Conservation (phyloP, 768 basidiomycete genomes). For the Podaxis rugospora region DNA sequence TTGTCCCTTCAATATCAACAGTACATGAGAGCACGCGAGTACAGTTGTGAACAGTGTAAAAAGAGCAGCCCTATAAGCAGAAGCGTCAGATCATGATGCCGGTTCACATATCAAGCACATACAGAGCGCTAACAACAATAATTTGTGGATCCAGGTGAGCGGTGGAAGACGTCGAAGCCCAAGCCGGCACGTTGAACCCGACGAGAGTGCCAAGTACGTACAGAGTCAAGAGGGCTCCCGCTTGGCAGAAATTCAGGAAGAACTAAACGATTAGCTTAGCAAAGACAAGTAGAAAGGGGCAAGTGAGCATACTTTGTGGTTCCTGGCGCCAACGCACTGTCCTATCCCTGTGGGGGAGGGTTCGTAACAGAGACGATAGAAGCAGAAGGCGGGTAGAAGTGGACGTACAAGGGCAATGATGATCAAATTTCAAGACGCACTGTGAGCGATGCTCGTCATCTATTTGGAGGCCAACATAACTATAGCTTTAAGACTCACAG, state of each 20-base stretch:
- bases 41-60: conserved; percentile 67
- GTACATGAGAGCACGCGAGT: conserved; percentile 55
- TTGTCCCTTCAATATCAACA: conserved; percentile 56
- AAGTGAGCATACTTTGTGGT: conserved; percentile 62
- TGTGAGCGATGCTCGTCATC: conserved; percentile 21
- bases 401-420: conserved; percentile 82
- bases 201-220: conserved; percentile 61
- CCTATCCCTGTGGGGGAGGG: conserved; percentile 68
- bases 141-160: conserved; percentile 57
- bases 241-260: conserved; percentile 78
- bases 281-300: neutral
- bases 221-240: conserved; percentile 51
- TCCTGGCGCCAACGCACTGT: conserved; percentile 89
- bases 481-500: conserved; percentile 40
- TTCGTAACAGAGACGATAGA: neutral
- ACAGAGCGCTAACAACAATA: conserved; percentile 74
- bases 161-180: neutral
- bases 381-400: neutral
- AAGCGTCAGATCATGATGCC: neutral
- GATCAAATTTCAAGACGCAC: conserved; percentile 83
- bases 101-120: conserved; percentile 23
- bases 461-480: neutral
- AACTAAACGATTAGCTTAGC: conserved; percentile 43
- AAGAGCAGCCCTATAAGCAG: conserved; percentile 49
- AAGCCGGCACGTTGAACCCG: conserved; percentile 16